Evolutionary conservation across 208 protist genomes (phyloP).

Genomic region (Trichomonas vaginalis): DNA sequence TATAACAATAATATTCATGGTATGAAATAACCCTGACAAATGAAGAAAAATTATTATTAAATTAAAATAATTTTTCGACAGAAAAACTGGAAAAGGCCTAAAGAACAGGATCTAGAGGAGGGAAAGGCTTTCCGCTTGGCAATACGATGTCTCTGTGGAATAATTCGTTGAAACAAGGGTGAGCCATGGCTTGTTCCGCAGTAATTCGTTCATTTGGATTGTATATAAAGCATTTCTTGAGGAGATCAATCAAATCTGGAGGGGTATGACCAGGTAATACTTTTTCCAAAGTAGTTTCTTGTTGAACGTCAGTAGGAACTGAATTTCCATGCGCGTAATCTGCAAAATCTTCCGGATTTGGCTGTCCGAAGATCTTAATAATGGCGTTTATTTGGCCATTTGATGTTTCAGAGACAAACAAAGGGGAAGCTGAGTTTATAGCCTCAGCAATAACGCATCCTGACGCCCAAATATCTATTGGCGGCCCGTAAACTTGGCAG

Average conservation of each 20-base stretch:
- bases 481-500: constrained; percentile 70
- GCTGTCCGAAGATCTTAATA: background rate
- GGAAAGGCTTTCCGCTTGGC: constrained; percentile 38
- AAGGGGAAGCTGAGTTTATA: background rate
- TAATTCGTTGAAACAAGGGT: constrained; percentile 93
- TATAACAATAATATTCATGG: too few species aligned
- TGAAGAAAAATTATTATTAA: too few species aligned
- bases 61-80: too few species aligned
- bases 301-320: background rate
- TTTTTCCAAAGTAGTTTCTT: background rate
- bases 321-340: background rate
- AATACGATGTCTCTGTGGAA: constrained; percentile 42
- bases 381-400: background rate
- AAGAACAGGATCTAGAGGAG: constrained; percentile 37
- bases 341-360: background rate
- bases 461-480: constrained; percentile 58
- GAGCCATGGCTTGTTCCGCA: constrained; percentile 58
- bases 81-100: too few species aligned
- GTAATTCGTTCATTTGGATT: constrained; percentile 15
- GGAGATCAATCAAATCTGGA: background rate
- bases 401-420: background rate
- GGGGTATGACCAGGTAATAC: background rate
- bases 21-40: too few species aligned
- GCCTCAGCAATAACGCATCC: background rate
- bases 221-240: background rate